Base-by-base conservation (phyloP, 2,329 filamentous ascomycete genomes). In the Neofusicoccum kwambonambiense region DNA sequence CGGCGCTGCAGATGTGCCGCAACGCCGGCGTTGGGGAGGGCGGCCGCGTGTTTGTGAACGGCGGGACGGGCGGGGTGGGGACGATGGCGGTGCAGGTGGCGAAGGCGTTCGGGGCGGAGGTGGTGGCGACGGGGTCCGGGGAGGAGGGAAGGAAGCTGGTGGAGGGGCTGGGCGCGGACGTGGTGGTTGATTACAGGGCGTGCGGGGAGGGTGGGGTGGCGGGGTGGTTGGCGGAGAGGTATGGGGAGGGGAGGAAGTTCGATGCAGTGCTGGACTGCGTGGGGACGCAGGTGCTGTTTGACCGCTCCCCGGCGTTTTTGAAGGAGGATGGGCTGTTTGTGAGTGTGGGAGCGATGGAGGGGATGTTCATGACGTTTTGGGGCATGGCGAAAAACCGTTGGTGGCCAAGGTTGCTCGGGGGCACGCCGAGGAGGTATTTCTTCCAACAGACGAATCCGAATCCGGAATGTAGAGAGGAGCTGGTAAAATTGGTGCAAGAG, bases 51-150 rank as follows among this genome's bases (percentile, higher is more conserved):
- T 68, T 85, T 52, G 73, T 85, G 3, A 83, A 84, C 67, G 83
- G 81, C 3, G 83, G 81, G 19, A 83, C 82, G 68, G 83, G 83
- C 0, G 83, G 82, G 12, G 80, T 85, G 5, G 83, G 83, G 12
- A 76, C 77, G 19, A 68, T 84, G 57, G 73, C 78, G 1, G 72
- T 83, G 52, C 83, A 85, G 72, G 77, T 83, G 74, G 74, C 70
- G 50, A 74, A 74, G 13, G 71, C 68, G n/a, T 67, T 73, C 8
- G 76, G 76, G 0, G 81, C 80, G 2, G 54, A 45, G 47, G 75
- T 85, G 1, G 78, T 80, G 2, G 83, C 74, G 0, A 75, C 83
- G 8, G 84, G 82, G 69, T 83, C 81, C 2, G 76, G 72, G 3
- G 74, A 67, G 42, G 83, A 83, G 60, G 72, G 69, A 3, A 78